Percentiles rank a stretch among this genome's conserved stretches.
Conservation (phyloP, 148 eudicot species). For the Rhododendron ferrugineum region DNA sequence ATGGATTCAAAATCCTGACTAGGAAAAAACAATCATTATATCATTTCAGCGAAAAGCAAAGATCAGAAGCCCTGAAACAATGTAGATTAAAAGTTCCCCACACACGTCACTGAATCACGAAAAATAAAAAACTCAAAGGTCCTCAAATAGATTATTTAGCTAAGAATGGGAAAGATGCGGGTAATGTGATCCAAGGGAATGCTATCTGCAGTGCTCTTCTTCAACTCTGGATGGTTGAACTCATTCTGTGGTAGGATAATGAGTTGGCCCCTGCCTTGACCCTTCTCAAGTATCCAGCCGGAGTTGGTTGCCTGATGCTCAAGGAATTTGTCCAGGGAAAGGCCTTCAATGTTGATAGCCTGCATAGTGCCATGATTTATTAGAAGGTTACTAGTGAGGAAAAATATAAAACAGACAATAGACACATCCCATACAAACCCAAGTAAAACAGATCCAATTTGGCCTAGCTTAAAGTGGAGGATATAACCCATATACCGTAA, state of each 20-base stretch:
- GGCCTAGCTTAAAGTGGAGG: neutral
- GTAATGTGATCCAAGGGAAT: constrained; percentile 76
- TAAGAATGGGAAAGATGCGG: constrained; percentile 82
- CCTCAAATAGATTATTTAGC: constrained; percentile 23
- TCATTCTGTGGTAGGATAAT: constrained; percentile 59
- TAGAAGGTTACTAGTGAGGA: neutral
- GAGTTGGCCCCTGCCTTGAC: constrained; percentile 54
- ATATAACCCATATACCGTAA: neutral
- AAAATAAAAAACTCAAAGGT: neutral
- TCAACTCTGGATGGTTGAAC: constrained; percentile 87
- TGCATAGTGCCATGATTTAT: constrained; percentile 19
- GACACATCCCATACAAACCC: neutral
- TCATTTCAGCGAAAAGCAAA: neutral
- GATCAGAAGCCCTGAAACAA: neutral
- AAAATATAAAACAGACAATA: neutral
- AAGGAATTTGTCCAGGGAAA: constrained; percentile 73
- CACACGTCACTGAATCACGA: neutral
- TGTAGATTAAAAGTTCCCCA: too few species aligned
- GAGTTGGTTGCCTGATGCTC: constrained; percentile 63
- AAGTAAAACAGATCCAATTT: neutral
- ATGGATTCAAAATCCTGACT: neutral
- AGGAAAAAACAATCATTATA: neutral
- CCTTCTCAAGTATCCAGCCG: constrained; percentile 77
- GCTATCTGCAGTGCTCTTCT: constrained; percentile 61
- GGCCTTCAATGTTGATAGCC: constrained; percentile 87